Conservation (phyloP, 352 stramenopile species). For the Pythium myriotylum region DNA sequence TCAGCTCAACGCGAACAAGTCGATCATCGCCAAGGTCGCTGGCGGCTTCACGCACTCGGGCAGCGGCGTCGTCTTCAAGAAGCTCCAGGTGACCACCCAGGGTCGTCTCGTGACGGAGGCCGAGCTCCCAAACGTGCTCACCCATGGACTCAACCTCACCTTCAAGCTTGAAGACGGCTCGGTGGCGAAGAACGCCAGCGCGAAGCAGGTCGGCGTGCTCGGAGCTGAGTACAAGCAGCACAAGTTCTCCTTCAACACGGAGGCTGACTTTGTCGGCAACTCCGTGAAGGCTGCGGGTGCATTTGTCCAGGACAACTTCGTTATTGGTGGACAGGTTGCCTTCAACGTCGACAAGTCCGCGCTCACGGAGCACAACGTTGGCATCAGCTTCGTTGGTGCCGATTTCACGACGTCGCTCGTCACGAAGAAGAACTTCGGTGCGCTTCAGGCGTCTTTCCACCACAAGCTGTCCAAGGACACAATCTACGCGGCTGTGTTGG, state of each 20-base stretch:
- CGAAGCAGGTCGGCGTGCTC: constrained; percentile 73
- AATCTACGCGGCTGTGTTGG: constrained; percentile 74
- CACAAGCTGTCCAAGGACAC: constrained; percentile 79
- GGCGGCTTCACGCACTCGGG: constrained; percentile 72
- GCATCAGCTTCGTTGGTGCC: constrained; percentile 60
- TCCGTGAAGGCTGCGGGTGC: constrained; percentile 58
- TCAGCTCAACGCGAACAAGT: constrained; percentile 79
- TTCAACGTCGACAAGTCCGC: constrained; percentile 86
- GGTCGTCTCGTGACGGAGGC: constrained; percentile 77
- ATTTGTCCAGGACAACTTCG: constrained; percentile 64
- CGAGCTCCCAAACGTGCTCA: constrained; percentile 78
- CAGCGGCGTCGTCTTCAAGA: constrained; percentile 80
- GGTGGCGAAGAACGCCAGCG: constrained; percentile 71
- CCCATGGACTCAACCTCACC: constrained; percentile 74
- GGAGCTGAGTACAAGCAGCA: constrained; percentile 81
- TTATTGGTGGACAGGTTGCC: constrained; percentile 65
- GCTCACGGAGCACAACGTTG: constrained; percentile 80
- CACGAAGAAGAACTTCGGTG: constrained; percentile 84
- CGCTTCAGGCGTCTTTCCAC: constrained; percentile 81
- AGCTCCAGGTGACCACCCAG: constrained; percentile 85
- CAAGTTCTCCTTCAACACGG: constrained; percentile 70
- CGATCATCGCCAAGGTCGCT: constrained; percentile 81
- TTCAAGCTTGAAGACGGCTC: constrained; percentile 87
- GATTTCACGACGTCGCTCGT: constrained; percentile 76
- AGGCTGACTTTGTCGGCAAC: constrained; percentile 78